Percentiles rank a stretch among this genome's conserved stretches.
phyloP scores from a whole-genome alignment of 805 yeast species.

The Kockiozyma suomiensis region DNA sequence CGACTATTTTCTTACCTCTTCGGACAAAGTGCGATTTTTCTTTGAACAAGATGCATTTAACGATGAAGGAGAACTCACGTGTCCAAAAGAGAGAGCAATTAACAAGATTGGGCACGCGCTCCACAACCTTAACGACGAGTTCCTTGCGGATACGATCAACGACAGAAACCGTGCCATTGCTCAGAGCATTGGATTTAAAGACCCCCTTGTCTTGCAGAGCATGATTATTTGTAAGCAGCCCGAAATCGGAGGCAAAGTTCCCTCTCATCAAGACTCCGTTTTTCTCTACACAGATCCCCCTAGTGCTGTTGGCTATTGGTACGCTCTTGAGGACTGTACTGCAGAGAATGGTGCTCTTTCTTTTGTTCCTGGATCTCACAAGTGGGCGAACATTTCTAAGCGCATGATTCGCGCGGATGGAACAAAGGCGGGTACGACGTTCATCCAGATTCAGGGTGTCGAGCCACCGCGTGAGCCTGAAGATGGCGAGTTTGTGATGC shows the following conservation, averaged over 20 bases:
- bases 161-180: constrained; percentile 56
- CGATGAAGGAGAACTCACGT: constrained; percentile 52
- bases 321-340: constrained; percentile 75
- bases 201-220: constrained; percentile 73
- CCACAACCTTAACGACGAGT: constrained; percentile 59
- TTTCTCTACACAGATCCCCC: constrained; percentile 73
- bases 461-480: constrained; percentile 39
- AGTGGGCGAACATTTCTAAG: constrained; percentile 55
- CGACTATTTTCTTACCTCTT: constrained; percentile 66
- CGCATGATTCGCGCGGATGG: constrained; percentile 61
- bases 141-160: constrained; percentile 54
- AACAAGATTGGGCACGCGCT: constrained; percentile 82
- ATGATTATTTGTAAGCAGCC: constrained; percentile 84
- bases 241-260: constrained; percentile 70
- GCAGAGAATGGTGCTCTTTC: constrained; percentile 67
- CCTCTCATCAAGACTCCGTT: constrained; percentile 75
- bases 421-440: constrained; percentile 59
- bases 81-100: constrained; percentile 59
- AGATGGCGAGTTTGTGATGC: constrained; percentile 50
- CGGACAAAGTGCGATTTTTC: constrained; percentile 69
- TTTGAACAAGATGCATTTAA: constrained; percentile 73
- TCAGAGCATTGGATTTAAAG: constrained; percentile 53
- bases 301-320: constrained; percentile 78
- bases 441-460: constrained; percentile 46
- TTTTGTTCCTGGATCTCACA: constrained; percentile 72